Evolutionary conservation across 75 land plant genomes (phyloP).

Genomic region (Sequoiadendron giganteum): DNA sequence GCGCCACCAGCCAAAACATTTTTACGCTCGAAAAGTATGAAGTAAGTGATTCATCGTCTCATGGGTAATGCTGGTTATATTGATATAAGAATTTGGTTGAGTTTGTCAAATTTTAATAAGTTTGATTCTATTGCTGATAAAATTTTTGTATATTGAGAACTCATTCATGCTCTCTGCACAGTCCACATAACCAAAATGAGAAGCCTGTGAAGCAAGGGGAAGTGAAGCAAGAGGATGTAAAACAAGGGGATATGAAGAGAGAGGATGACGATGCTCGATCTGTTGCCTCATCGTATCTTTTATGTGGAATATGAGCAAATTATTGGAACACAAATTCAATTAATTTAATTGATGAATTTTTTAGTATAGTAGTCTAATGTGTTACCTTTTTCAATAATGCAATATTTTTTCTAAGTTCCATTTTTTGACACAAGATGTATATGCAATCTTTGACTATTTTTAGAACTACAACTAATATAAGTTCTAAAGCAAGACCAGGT

Average conservation of each 20-base stretch:
- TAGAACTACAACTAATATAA: conserved; percentile 1
- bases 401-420: neutral
- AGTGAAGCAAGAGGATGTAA: neutral
- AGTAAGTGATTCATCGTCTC: conserved; percentile 6
- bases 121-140: neutral
- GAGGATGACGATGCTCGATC: conserved; percentile 4
- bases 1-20: neutral
- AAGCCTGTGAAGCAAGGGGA: conserved; percentile 7
- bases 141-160: neutral
- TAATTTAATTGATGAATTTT: neutral
- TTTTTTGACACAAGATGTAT: neutral
- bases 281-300: conserved; percentile 13
- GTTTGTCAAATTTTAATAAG: neutral
- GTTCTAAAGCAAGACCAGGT: conserved; percentile 14
- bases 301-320: conserved; percentile 1
- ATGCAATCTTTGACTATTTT: neutral
- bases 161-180: neutral
- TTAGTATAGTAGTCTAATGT: neutral
- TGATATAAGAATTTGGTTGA: neutral
- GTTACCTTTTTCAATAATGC: neutral
- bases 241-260: neutral
- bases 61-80: neutral
- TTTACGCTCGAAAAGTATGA: conserved; percentile 7
- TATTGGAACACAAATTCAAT: neutral
- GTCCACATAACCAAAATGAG: conserved; percentile 8